Conservation (phyloP, 805 yeast genomes). For the Kuraishia piskuri region DNA sequence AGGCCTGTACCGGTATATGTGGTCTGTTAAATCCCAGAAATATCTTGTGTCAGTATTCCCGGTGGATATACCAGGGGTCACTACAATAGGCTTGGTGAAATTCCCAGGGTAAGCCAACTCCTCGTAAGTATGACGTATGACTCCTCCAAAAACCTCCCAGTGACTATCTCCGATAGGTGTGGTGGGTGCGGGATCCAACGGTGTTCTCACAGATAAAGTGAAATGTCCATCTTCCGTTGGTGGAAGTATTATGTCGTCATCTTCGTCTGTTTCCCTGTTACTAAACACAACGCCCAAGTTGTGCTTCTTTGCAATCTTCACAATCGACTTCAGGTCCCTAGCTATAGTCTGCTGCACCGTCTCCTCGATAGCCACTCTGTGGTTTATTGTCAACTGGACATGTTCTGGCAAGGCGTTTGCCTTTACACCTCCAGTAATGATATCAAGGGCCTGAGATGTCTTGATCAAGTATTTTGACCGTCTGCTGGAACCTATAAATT, state of each 20-base stretch:
- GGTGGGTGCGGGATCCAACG: constrained; percentile 26
- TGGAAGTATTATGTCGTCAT: constrained; percentile 14
- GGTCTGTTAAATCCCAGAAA: constrained; percentile 49
- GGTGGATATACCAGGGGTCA: constrained; percentile 48
- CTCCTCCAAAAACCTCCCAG: constrained; percentile 34
- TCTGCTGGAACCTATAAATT: constrained; percentile 21
- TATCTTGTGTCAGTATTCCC: constrained; percentile 61
- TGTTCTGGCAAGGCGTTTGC: constrained; percentile 42
- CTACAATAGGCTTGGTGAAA: constrained; percentile 36
- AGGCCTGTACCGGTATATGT: constrained; percentile 46
- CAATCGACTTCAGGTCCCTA: constrained; percentile 24
- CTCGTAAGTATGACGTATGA: constrained; percentile 30
- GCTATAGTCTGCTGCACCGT: constrained; percentile 23
- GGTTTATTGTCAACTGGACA: constrained; percentile 33
- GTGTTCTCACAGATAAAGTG: constrained; percentile 15
- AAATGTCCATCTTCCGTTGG: constrained; percentile 33
- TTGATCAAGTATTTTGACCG: constrained; percentile 28
- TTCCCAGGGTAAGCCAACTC: constrained; percentile 34
- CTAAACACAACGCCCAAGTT: constrained; percentile 22
- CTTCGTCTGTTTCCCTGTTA: constrained; percentile 7
- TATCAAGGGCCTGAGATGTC: constrained; percentile 41
- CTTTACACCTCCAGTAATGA: constrained; percentile 40
- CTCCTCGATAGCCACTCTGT: constrained; percentile 37
- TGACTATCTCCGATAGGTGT: constrained; percentile 22
- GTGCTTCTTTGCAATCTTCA: constrained; percentile 25